These are phyloP conservation scores for Clonostachys byssicola DNA, from an alignment of 2,329 filamentous ascomycete genomes.

Conservation along the genomic window DNA sequence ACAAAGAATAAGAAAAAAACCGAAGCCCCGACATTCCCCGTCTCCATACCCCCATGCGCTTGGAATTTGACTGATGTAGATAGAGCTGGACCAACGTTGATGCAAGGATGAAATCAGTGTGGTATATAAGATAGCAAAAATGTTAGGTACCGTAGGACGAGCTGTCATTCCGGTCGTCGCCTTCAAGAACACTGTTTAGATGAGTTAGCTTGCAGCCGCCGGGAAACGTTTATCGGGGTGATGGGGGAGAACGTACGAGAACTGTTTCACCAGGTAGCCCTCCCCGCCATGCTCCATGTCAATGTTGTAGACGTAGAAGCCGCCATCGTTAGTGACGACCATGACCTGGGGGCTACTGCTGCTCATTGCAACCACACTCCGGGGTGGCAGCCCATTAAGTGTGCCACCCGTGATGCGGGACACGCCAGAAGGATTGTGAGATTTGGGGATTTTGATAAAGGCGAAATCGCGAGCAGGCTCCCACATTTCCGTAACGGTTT, in stretches of 20 bases:
- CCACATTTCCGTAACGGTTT: slow-evolving; percentile 96
- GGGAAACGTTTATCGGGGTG: not conserved
- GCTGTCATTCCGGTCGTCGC: slow-evolving; percentile 49
- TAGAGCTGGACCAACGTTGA: too few relatives aligned
- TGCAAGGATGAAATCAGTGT: too few relatives aligned
- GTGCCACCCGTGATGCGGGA: not conserved
- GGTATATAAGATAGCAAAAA: too few relatives aligned
- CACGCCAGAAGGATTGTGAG: slow-evolving; percentile 12
- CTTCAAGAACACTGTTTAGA: slow-evolving; percentile 42
- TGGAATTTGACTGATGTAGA: too few relatives aligned
- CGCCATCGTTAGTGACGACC: slow-evolving; percentile 94
- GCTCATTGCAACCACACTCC: slow-evolving; percentile 96
- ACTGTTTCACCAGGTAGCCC: slow-evolving; percentile 85
- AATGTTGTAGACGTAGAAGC: slow-evolving; percentile 92
- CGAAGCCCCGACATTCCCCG: too few relatives aligned
- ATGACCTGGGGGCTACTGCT: slow-evolving; percentile 93
- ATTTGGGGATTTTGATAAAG: slow-evolving; percentile 86
- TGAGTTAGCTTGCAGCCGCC: not conserved
- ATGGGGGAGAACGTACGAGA: slow-evolving; percentile 62
- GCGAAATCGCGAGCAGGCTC: slow-evolving; percentile 93
- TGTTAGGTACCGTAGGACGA: not conserved
- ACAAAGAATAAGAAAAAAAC: too few relatives aligned
- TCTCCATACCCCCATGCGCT: too few relatives aligned
- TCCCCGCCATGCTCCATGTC: slow-evolving; percentile 94
- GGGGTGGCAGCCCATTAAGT: slow-evolving; percentile 43